These are phyloP conservation scores for Cercospora sesami DNA, from an alignment of 2,329 filamentous ascomycete species.

Conservation along the genomic window DNA sequence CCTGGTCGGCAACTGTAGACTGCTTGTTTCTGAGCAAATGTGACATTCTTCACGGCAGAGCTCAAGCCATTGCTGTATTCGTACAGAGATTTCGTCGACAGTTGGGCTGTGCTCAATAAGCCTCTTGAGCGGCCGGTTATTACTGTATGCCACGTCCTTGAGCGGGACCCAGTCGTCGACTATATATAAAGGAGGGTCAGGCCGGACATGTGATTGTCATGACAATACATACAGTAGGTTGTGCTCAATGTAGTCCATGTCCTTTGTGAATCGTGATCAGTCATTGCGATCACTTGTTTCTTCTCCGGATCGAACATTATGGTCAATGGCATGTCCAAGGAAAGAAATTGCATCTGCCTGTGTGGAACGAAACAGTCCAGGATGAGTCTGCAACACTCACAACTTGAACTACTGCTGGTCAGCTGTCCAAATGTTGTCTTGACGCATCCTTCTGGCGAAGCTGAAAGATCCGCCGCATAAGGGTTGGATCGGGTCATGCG, in stretches of 20 bases:
- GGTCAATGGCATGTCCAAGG: not conserved
- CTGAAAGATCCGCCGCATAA: not conserved
- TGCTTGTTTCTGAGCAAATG: not conserved
- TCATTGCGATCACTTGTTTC: not conserved
- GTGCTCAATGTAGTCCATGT: not conserved
- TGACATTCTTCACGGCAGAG: not conserved
- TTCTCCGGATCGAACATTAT: not conserved
- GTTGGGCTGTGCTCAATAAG: not conserved
- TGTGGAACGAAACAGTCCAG: not conserved
- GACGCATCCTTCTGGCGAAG: not conserved
- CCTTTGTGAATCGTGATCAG: not conserved
- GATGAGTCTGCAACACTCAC: not conserved
- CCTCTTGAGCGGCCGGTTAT: not conserved
- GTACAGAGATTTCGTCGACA: not conserved
- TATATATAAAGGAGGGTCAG: not conserved
- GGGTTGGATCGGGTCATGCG: not conserved
- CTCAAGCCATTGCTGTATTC: not conserved
- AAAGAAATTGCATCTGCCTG: not conserved
- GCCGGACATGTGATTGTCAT: not conserved
- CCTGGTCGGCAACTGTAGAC: not conserved
- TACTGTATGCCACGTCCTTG: not conserved
- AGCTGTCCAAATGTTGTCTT: not conserved
- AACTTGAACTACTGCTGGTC: not conserved
- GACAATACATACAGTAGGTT: not conserved
- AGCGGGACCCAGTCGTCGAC: not conserved